Evolutionary conservation across 2,329 filamentous ascomycete genomes (phyloP), one percentile per base, ranked within the genome.

Genomic region (Trichoderma sp.): DNA sequence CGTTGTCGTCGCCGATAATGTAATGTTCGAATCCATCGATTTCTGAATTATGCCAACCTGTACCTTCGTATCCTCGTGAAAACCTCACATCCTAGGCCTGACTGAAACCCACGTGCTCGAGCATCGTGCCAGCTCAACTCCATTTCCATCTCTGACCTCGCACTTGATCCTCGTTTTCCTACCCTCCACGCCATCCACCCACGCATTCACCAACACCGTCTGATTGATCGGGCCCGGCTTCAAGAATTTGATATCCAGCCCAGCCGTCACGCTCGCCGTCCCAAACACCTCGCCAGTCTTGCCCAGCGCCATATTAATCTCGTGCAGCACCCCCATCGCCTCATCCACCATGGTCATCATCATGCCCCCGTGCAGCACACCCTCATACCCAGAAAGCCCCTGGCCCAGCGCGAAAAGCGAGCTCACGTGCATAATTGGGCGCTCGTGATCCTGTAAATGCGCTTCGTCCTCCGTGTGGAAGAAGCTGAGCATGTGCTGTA

Each of bases 291-390:
- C 73, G 0, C 76, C 77, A 1, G 77, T 70, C 72, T 82, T 81
- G 2, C 77, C 77, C 47, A 83, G 73, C 0, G 77, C 78, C 24
- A 74, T 70, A 32, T 84, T 84, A 7, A 82, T 74, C 64, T 83
- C 81, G 26, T 80, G 78, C 21, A 84, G 71, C 2, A 76, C 75
- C 4, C 81, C 81, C 74, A 82, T 79, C 6, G 79, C 74, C 76
- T 83, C 82, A 62, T 84, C 82, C 28, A 81, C 72, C 68, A 83
- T 73, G 6, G 81, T 75, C 43, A 79, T 78, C 9, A 77, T 75
- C 60, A 83, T 73, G 12, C 82, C 82, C 7, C 82, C 82, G 69
- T 83, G 82, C 2, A 82, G 73, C 11, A 83, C 72, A 8, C 75
- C 75, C 1, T 77, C 74, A 39, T 78, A 80, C 2, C 82, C 81